Base-by-base conservation (phyloP, 257 asterid genomes). In the Solanum chaucha region DNA sequence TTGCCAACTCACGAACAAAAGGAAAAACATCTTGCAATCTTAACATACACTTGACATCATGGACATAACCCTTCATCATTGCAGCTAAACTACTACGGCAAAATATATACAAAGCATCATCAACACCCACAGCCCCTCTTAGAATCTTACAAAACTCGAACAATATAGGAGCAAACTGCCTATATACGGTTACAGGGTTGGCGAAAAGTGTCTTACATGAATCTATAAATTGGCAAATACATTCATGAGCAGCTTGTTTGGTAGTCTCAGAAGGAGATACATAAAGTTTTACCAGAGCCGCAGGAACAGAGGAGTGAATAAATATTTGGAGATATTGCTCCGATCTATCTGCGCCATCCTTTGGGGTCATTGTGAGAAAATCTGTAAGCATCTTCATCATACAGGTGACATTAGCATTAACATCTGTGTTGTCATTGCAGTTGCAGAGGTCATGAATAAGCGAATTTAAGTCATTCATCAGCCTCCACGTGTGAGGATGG, bases 401-500 rank as follows among this genome's bases (percentile, higher is more conserved):
- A 35, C 9, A 44, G 70, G 12, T 85, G 7, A 8, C 81, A 38
- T 36, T 20, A 73, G 28, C 20, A 35, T 35, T 35, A 74, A 5
- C 89, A 73, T 64, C 17, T 17, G 6, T 12, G 9, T 17, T 38
- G 7, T 51, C 10, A 46, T 90, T 81, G 87, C 88, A 89, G 87
- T 91, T 92, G 89, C 65, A 91, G 10, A 92, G 90, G 82, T 67
- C 64, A 20, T 92, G 87, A 26, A 94, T 86, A 59, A 84, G 24
- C 0, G 94, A 90, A 12, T 94, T 89, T 26, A 95, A 89, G 4
- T 90, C 95, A 83, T 91, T 89, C 64, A 97, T 88, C 46, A 91
- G 91, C 88, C 92, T 94, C 98, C 98, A 95, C 1, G 99, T 95
- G 65, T 87, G 89, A 1, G 99, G 99, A 71, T 97, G 94, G 0